phyloP scores from a whole-genome alignment of 2,329 filamentous ascomycete species.

The Apiospora malaysiana region DNA sequence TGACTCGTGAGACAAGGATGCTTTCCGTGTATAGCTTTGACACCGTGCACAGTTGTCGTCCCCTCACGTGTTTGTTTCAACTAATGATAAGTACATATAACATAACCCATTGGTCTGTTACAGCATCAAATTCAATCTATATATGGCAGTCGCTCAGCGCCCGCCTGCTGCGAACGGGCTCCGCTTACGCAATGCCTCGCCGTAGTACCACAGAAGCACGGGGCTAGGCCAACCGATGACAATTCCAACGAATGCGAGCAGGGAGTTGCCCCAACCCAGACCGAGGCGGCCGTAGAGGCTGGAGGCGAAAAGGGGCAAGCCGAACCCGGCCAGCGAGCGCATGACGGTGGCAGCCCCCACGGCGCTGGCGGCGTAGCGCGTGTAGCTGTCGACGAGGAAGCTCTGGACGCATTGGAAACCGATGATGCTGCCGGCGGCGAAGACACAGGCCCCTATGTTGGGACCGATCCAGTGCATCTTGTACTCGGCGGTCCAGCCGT shows the following conservation, averaged over 20 bases:
- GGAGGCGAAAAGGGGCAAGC: constrained; percentile 58
- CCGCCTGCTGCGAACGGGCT: constrained; percentile 41
- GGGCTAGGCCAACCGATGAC: constrained; percentile 57
- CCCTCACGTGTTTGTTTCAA: too few species aligned
- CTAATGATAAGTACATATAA: not conserved
- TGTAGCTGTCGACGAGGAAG: constrained; percentile 54
- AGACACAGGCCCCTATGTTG: constrained; percentile 49
- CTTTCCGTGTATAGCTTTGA: too few species aligned
- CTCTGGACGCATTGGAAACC: constrained; percentile 52
- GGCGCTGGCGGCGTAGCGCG: constrained; percentile 52
- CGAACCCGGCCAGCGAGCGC: constrained; percentile 55
- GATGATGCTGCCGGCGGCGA: constrained; percentile 46
- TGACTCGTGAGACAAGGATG: too few species aligned
- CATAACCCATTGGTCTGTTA: not conserved
- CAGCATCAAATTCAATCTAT: not conserved
- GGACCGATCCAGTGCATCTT: constrained; percentile 52
- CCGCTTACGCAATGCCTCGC: constrained; percentile 43
- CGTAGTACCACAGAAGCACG: constrained; percentile 48
- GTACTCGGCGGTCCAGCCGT: constrained; percentile 52
- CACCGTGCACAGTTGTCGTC: too few species aligned
- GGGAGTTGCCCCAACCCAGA: constrained; percentile 54
- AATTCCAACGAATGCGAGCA: constrained; percentile 56
- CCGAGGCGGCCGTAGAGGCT: constrained; percentile 49
- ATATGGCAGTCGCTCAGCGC: constrained; percentile 10
- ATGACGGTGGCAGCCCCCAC: constrained; percentile 51